Percentiles rank a stretch among this genome's conserved stretches.
phyloP scores from a whole-genome alignment of 441 rosid genomes.

The Gossypium schwendimanii region DNA sequence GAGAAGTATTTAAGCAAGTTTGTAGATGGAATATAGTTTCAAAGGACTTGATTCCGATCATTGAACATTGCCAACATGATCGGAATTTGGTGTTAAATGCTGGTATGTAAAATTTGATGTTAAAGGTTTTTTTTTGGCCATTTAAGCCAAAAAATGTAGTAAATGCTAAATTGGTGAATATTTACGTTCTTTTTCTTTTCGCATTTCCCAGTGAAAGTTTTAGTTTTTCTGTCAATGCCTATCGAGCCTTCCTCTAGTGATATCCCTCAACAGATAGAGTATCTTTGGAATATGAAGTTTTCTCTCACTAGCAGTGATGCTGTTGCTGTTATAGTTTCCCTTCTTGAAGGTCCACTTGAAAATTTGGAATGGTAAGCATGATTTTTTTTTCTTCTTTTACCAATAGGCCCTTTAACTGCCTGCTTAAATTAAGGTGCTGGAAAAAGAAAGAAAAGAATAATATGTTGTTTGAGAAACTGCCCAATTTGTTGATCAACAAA shows the following conservation, averaged over 20 bases:
- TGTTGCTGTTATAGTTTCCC: conserved; percentile 63
- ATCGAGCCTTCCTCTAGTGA: conserved; percentile 66
- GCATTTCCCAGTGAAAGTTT: conserved; percentile 59
- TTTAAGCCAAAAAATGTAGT: not conserved
- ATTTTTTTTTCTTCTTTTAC: conserved; percentile 18
- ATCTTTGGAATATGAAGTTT: conserved; percentile 77
- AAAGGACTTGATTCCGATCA: conserved; percentile 84
- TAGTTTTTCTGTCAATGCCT: conserved; percentile 89
- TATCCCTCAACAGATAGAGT: conserved; percentile 70
- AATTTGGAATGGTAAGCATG: conserved; percentile 58
- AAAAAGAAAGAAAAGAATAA: not conserved
- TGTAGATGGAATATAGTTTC: conserved; percentile 85
- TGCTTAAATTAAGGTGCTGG: not conserved
- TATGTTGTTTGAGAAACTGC: not conserved
- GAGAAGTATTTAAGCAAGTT: conserved; percentile 84
- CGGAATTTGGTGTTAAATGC: conserved; percentile 66
- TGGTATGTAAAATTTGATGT: conserved; percentile 34
- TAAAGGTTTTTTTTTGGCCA: not conserved
- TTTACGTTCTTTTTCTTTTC: not conserved
- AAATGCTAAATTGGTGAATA: not conserved
- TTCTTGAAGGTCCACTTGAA: conserved; percentile 76
- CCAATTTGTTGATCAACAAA: not conserved
- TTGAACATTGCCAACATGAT: conserved; percentile 61
- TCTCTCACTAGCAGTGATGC: conserved; percentile 59
- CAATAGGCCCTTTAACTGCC: not conserved